phyloP scores from a whole-genome alignment of 257 asterid genomes.

The Solanum lignicaule region DNA sequence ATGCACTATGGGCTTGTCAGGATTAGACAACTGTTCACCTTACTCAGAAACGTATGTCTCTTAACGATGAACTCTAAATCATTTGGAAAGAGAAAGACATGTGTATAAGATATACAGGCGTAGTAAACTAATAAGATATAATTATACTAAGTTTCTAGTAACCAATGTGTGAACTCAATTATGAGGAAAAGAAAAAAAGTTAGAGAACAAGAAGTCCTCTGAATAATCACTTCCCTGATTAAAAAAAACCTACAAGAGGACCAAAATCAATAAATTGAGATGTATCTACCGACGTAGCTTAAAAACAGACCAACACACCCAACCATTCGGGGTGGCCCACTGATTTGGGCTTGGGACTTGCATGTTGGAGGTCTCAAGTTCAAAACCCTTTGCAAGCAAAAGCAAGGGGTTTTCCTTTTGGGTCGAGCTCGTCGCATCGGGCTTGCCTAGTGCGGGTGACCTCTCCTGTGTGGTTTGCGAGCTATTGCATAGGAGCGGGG shows the following conservation, averaged over 20 bases:
- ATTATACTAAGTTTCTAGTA: background rate
- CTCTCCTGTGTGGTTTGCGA: background rate
- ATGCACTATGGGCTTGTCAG: background rate
- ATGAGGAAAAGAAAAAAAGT: background rate
- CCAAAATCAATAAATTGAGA: background rate
- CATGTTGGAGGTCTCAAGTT: background rate
- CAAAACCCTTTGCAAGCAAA: background rate
- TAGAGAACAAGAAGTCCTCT: background rate
- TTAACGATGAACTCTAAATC: background rate
- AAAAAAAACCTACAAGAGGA: background rate
- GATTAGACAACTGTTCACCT: background rate
- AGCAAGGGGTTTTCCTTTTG: background rate
- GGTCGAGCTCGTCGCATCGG: no score
- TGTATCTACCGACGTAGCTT: background rate
- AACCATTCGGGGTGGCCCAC: background rate
- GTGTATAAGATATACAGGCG: background rate
- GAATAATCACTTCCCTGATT: background rate
- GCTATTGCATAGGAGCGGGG: background rate
- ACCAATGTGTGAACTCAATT: background rate
- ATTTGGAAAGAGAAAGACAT: background rate
- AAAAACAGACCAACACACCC: background rate
- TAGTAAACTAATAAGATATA: background rate
- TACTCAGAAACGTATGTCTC: background rate
- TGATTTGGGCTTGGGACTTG: background rate
- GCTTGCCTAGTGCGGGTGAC: background rate